Conservation (phyloP, 2,329 filamentous ascomycete species). For the Bipolaris sorokiniana region DNA sequence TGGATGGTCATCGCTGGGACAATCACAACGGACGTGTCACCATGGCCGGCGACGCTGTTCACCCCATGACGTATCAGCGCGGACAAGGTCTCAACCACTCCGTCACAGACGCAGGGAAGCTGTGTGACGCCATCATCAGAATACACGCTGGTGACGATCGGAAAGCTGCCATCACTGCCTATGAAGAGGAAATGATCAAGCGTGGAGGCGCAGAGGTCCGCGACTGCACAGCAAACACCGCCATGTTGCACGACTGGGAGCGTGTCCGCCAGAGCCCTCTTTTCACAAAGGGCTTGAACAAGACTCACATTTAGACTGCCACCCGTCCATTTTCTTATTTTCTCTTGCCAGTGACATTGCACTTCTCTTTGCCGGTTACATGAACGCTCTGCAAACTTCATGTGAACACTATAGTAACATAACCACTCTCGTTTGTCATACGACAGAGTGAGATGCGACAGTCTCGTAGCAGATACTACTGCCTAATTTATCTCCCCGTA, state of each 20-base stretch:
- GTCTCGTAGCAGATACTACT: neutral
- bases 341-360: neutral
- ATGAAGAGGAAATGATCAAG: slow-evolving; percentile 55
- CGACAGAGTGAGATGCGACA: too few species aligned
- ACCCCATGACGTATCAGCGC: slow-evolving; percentile 54
- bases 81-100: slow-evolving; percentile 59
- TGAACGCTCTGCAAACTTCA: too few species aligned
- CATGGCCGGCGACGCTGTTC: slow-evolving; percentile 50
- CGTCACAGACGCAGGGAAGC: slow-evolving; percentile 52
- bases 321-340: too few species aligned
- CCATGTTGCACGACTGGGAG: slow-evolving; percentile 48
- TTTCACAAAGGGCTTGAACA: slow-evolving; percentile 40
- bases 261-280: slow-evolving; percentile 43
- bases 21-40: slow-evolving; percentile 45
- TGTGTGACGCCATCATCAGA: slow-evolving; percentile 44
- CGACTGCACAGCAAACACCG: slow-evolving; percentile 42
- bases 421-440: neutral
- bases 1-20: slow-evolving; percentile 41
- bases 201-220: slow-evolving; percentile 44
- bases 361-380: neutral
- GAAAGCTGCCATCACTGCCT: slow-evolving; percentile 44
- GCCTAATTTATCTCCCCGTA: neutral
- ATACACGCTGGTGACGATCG: slow-evolving; percentile 32
- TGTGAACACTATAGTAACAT: too few species aligned
- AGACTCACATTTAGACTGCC: neutral